phyloP scores from a whole-genome alignment of 2,329 filamentous ascomycete genomes.

The Plectosphaerella plurivora region DNA sequence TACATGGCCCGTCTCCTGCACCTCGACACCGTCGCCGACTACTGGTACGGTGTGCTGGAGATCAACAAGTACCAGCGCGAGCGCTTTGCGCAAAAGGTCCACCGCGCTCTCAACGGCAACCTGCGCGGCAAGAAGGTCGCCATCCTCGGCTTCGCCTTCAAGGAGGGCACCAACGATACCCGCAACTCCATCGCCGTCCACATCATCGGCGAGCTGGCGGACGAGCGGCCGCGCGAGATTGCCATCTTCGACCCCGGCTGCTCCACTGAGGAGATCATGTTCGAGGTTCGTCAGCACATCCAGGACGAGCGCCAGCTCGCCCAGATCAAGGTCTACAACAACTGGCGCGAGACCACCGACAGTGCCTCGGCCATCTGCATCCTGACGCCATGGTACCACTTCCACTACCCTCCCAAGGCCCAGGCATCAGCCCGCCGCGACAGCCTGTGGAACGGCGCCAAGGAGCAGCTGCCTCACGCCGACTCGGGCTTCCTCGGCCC shows the following conservation, averaged over 20 bases:
- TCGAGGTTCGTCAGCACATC: constrained; percentile 43
- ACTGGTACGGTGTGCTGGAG: constrained; percentile 69
- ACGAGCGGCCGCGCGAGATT: constrained; percentile 60
- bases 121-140: constrained; percentile 67
- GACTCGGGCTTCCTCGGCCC: constrained; percentile 10
- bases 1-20: constrained; percentile 69
- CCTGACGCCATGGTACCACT: constrained; percentile 49
- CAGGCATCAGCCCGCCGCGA: constrained; percentile 10
- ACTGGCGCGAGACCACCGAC: constrained; percentile 16
- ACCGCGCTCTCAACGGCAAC: constrained; percentile 64
- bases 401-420: constrained; percentile 27
- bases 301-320: constrained; percentile 52
- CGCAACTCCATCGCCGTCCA: constrained; percentile 66
- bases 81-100: constrained; percentile 63
- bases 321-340: constrained; percentile 50
- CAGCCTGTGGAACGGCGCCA: constrained; percentile 7
- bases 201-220: constrained; percentile 60
- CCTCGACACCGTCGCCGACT: constrained; percentile 66
- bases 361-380: constrained; percentile 37
- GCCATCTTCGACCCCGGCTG: constrained; percentile 66
- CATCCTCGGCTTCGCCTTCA: constrained; percentile 73
- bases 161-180: constrained; percentile 74
- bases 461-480: constrained; percentile 7
- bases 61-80: constrained; percentile 74
- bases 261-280: constrained; percentile 43